Conservation (phyloP, 169 alveolate genomes). For the Eimeria falciformis region DNA sequence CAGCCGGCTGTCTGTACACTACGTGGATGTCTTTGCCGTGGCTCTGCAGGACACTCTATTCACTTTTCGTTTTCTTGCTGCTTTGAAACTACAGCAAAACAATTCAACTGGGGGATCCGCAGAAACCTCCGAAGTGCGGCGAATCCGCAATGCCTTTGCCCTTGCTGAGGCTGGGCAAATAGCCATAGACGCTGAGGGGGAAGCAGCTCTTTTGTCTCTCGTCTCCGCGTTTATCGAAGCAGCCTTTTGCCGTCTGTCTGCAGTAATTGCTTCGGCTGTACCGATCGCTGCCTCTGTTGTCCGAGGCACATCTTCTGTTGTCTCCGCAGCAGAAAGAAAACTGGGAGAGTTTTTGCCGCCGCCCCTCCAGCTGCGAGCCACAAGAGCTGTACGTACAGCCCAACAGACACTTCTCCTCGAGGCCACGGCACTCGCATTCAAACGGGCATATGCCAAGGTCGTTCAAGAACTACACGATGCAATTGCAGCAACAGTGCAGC, state of each 20-base stretch:
- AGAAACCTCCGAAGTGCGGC: constrained; percentile 19
- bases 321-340: neutral
- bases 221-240: neutral
- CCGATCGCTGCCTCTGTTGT: constrained; percentile 38
- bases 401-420: neutral
- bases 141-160: neutral
- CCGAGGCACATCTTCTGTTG: constrained; percentile 1
- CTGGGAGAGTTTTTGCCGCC: neutral
- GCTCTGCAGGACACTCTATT: constrained; percentile 46
- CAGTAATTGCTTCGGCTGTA: constrained; percentile 12
- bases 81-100: neutral
- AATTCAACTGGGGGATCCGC: neutral
- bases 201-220: neutral
- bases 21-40: constrained; percentile 22
- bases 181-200: neutral
- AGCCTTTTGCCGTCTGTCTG: constrained; percentile 12
- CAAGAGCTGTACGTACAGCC: neutral
- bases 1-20: constrained; percentile 53
- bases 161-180: neutral
- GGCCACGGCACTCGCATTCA: constrained; percentile 38
- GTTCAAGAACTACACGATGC: constrained; percentile 39
- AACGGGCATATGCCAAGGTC: constrained; percentile 51
- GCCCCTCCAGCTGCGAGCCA: constrained; percentile 37
- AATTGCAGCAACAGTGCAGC: constrained; percentile 1
- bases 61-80: neutral